phyloP scores from a whole-genome alignment of 1,284 basidiomycete species.

The Austroboletus rostrupii region DNA sequence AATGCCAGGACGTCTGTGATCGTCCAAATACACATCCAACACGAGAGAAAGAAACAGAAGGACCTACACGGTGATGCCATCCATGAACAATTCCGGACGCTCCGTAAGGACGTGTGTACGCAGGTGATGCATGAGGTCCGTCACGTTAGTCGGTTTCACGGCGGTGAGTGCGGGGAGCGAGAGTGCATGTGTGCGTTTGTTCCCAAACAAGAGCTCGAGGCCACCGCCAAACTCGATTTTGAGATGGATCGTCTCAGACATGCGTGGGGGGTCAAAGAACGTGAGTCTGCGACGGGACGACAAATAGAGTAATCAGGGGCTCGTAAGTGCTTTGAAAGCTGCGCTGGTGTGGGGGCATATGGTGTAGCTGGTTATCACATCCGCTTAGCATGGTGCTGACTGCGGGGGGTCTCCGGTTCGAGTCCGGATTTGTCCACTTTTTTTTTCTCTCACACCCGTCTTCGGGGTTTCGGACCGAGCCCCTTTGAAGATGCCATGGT shows the following conservation, averaged over 20 bases:
- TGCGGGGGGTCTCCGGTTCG: constrained; percentile 41
- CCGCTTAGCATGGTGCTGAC: constrained; percentile 33
- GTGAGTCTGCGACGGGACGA: too few species aligned
- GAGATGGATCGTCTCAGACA: constrained; percentile 28
- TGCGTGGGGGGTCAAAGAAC: too few species aligned
- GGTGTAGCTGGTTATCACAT: constrained; percentile 44
- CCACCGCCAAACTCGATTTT: constrained; percentile 77
- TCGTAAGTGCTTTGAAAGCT: too few species aligned
- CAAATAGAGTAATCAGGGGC: too few species aligned
- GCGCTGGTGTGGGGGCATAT: constrained; percentile 27
- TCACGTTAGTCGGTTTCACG: constrained; percentile 50
- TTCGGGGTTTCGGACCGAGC: too few species aligned
- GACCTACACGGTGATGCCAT: constrained; percentile 78
- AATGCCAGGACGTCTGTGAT: constrained; percentile 84
- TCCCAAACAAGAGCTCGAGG: constrained; percentile 77
- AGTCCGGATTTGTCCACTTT: constrained; percentile 36
- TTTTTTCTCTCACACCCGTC: too few species aligned
- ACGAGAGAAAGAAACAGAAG: background rate
- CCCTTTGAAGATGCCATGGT: too few species aligned
- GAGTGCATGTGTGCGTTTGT: constrained; percentile 60
- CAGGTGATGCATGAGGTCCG: constrained; percentile 78
- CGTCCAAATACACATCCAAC: background rate
- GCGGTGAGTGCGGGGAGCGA: constrained; percentile 46
- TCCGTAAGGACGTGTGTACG: constrained; percentile 79
- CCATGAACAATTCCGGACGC: constrained; percentile 86